Base-by-base conservation (phyloP, 2,329 filamentous ascomycete species). In the Chaetomiaceae sp. region DNA sequence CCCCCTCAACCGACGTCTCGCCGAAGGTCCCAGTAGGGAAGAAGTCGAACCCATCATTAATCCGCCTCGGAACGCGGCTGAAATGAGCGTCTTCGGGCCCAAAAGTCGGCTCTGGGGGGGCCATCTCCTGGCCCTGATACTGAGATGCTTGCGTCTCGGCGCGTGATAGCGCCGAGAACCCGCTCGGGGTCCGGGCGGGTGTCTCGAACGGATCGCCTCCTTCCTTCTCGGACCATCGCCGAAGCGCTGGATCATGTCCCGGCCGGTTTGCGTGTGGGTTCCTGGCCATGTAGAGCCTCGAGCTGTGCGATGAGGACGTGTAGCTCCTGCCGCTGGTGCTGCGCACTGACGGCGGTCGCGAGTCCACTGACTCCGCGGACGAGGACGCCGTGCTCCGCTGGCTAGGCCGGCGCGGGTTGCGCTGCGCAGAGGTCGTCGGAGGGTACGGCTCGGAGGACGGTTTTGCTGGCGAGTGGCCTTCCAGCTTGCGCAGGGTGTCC, bases 21-120 rank as follows among this genome's bases (percentile, higher is more conserved):
- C 53, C 58, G 45, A 62, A 67, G 42, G 66, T 69, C 10, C 68
- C 68, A 6, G 65, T 66, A 11, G 66, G 66, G 9, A 69, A 50
- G 9, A 70, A 55, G 47, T 69, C 65, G 33, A 69, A 69, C 0
- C 61, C 63, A 5, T 61, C 56, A 52, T 70, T 68, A 19, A 68
- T 63, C 39, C 60, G 63, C n/a, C 68, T 57, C 5, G 60, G 49
- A 12, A 50, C 48, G 12, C 61, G 62, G 49, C 68, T 69, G 36
- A 59, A 46, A 45, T 67, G 62, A 43, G 65, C 54, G 34, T 64
- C 63, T 10, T 63, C 63, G 1, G 64, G 60, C 5, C 65, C 60
- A 40, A 67, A 68, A 0, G 63, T 62, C n/a, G 63, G 60, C 18
- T 57, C 50, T 3, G 58, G 56, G 3, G 42, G 38, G 1, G 49